Conservation (phyloP, 2,329 filamentous ascomycete species). For the Gaeumannomyces sp. region DNA sequence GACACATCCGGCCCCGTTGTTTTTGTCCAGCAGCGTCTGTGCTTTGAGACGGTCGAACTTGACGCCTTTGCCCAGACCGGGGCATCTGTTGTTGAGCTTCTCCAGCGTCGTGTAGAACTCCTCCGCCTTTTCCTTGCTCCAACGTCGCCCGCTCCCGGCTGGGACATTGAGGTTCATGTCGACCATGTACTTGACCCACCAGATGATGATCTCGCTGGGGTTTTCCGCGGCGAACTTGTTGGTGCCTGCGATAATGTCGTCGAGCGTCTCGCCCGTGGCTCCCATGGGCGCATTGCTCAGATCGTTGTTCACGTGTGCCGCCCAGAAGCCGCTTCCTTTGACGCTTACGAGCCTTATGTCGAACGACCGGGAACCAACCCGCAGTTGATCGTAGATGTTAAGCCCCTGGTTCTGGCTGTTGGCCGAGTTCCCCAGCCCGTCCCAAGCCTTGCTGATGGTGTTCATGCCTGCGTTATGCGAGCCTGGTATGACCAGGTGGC, state of each 20-base stretch:
- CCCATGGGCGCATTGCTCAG: neutral
- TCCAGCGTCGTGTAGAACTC: neutral
- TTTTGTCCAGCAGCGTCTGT: neutral
- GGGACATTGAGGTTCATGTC: neutral
- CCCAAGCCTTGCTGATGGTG: slow-evolving; percentile 28
- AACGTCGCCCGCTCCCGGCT: neutral
- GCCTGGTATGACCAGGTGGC: slow-evolving; percentile 41
- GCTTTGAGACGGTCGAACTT: neutral
- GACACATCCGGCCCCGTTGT: neutral
- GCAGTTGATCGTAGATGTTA: slow-evolving; percentile 37
- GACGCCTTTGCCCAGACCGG: neutral
- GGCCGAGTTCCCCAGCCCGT: slow-evolving; percentile 27
- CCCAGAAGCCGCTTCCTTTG: neutral
- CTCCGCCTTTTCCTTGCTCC: neutral
- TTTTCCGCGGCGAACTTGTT: neutral
- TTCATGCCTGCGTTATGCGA: slow-evolving; percentile 45
- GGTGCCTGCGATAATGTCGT: neutral
- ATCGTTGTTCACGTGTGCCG: neutral
- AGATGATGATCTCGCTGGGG: neutral
- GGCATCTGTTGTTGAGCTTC: slow-evolving; percentile 1
- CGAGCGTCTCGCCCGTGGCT: neutral
- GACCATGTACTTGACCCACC: slow-evolving; percentile 3
- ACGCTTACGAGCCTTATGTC: slow-evolving; percentile 38
- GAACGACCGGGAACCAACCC: slow-evolving; percentile 39
- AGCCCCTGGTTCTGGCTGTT: slow-evolving; percentile 41